These are phyloP conservation scores for Saccharomycopsis olivae DNA, from an alignment of 805 yeast species.

Conservation along the genomic window DNA sequence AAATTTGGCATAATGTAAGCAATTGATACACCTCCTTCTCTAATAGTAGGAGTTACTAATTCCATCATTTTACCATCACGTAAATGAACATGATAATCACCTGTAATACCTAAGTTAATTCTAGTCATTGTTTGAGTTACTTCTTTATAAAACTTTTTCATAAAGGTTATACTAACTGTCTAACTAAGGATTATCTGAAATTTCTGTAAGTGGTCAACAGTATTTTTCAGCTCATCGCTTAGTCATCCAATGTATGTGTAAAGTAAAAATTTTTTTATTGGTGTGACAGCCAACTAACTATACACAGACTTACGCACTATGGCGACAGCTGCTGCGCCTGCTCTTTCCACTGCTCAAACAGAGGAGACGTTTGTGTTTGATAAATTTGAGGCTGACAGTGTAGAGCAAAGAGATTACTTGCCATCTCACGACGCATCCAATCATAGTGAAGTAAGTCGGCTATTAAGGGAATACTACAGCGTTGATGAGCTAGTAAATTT, in stretches of 20 bases:
- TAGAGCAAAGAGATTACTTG: constrained; percentile 10
- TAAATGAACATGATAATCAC: constrained; percentile 93
- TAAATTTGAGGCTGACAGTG: constrained; percentile 21
- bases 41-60: constrained; percentile 79
- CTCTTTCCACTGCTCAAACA: constrained; percentile 44
- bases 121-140: constrained; percentile 3
- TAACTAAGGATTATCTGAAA: too few relatives aligned
- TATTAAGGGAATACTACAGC: constrained; percentile 42
- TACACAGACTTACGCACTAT: background rate
- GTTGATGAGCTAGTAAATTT: constrained; percentile 35
- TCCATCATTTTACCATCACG: constrained; percentile 94
- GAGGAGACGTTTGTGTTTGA: constrained; percentile 33
- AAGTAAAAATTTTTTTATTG: background rate
- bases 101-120: constrained; percentile 57
- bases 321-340: constrained; percentile 25
- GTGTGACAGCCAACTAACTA: background rate
- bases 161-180: too few relatives aligned
- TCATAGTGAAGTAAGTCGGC: constrained; percentile 3
- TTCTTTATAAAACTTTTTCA: too few relatives aligned
- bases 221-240: too few relatives aligned
- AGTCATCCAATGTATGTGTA: too few relatives aligned
- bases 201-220: too few relatives aligned
- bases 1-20: constrained; percentile 96
- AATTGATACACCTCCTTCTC: constrained; percentile 82
- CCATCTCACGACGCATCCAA: constrained; percentile 2